Percentiles rank a stretch among this genome's conserved stretches.
Conservation (phyloP, 495 filamentous ascomycete genomes). For the Penicillium maclennaniae region DNA sequence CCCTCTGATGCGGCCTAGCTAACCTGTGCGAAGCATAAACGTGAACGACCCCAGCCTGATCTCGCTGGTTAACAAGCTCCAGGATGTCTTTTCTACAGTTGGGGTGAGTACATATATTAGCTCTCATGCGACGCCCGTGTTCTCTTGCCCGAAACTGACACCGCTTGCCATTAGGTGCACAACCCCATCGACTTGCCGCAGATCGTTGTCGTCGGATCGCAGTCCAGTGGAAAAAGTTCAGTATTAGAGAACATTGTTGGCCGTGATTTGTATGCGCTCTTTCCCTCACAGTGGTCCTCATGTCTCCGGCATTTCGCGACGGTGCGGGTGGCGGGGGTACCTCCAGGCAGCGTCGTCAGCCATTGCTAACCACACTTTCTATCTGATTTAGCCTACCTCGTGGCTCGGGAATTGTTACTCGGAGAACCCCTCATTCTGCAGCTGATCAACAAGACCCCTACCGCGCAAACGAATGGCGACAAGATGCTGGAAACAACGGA, state of each 20-base stretch:
- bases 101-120: constrained; percentile 61
- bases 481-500: constrained; percentile 65
- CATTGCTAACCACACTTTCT: constrained; percentile 26
- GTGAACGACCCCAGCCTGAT: constrained; percentile 77
- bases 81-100: constrained; percentile 98
- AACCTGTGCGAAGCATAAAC: constrained; percentile 57
- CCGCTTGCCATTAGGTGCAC: constrained; percentile 59
- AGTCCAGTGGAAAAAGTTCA: constrained; percentile 99
- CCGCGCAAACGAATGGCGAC: constrained; percentile 69
- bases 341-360: constrained; percentile 9
- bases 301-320: not conserved
- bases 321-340: constrained; percentile 12
- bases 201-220: constrained; percentile 97
- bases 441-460: constrained; percentile 82
- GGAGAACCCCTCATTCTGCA: constrained; percentile 93
- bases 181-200: constrained; percentile 99
- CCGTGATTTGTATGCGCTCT: constrained; percentile 80
- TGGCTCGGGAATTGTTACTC: constrained; percentile 96
- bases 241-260: constrained; percentile 99
- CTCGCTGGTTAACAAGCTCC: constrained; percentile 97
- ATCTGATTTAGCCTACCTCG: constrained; percentile 71
- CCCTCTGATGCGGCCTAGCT: constrained; percentile 28
- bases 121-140: constrained; percentile 5
- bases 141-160: constrained; percentile 26
- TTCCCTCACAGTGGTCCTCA: not conserved